Base-by-base conservation (phyloP, 371 early-diverging fungal genomes). In the Actinomortierella wolfii region DNA sequence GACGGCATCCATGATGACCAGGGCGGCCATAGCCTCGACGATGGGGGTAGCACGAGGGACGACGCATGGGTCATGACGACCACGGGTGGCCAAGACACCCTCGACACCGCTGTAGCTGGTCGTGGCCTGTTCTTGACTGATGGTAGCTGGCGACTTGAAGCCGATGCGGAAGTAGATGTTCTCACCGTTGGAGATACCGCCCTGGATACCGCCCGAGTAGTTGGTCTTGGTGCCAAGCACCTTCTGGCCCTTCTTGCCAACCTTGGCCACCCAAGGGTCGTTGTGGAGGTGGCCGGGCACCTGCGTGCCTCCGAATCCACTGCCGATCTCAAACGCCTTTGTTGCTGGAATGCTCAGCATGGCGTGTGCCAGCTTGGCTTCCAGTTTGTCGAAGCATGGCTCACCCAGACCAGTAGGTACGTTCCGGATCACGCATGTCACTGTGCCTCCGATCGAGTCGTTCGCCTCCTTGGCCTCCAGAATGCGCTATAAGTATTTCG, bases 291-390 rank as follows among this genome's bases (percentile, higher is more conserved):
- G 89, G 29, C 98, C 98, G 1, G 87, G 82, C 70, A 96, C 89
- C 28, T 81, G 81, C 2, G 97, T 93, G 21, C 96, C 98, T 13
- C 81, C 83, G 75, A 96, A 93, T 7, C 98, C 98, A 40, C 91
- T 91, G 4, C 98, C 98, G 59, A 97, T 92, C 71, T 98, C 98
- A 75, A 98, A 98, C 5, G 94, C 95, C 76, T 98, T 98, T 15
- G 97, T 98, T 9, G 98, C 97, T 18, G 98, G 98, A 55, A 98
- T 96, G 24, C 96, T 96, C 56, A 98, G 79, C 98, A 98, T 98
- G n/a, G 97, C 98, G 67, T 98, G 97, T 8, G 97, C 98, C 52
- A 98, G 81, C 59, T 89, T 77, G n/a, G 98, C 97, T 76, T 98
- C 97, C 34, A 97, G 81, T 76, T 98, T 98, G 78, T 98, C 98